Percentiles rank a stretch among this genome's conserved stretches.
Conservation (phyloP, 2,329 filamentous ascomycete species). For the Cercospora brassicicola region DNA sequence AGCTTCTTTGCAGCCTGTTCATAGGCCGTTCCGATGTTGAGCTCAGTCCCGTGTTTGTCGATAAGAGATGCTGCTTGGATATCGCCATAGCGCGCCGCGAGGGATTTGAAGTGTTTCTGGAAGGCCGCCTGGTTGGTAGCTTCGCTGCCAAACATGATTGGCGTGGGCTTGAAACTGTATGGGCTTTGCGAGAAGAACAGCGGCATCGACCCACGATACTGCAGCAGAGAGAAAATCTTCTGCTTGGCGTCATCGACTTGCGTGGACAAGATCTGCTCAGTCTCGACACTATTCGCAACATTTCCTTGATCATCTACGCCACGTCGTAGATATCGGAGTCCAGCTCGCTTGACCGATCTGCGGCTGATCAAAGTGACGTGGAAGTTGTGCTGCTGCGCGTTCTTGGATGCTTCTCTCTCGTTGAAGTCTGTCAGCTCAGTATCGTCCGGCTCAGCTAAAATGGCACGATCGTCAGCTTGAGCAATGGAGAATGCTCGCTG, state of each 20-base stretch:
- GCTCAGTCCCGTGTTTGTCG: slow-evolving; percentile 82
- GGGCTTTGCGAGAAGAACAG: slow-evolving; percentile 94
- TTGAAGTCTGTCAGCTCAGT: slow-evolving; percentile 17
- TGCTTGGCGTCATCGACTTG: slow-evolving; percentile 61
- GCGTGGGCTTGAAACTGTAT: slow-evolving; percentile 86
- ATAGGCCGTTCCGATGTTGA: slow-evolving; percentile 75
- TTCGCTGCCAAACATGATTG: slow-evolving; percentile 75
- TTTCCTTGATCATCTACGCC: slow-evolving; percentile 88
- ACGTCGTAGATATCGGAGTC: slow-evolving; percentile 83
- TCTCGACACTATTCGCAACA: slow-evolving; percentile 88
- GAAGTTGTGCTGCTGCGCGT: slow-evolving; percentile 51
- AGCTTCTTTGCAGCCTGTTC: slow-evolving; percentile 65
- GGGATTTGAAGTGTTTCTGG: slow-evolving; percentile 71
- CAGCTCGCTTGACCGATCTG: slow-evolving; percentile 79
- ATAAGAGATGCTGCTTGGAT: slow-evolving; percentile 81
- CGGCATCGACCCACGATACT: slow-evolving; percentile 87
- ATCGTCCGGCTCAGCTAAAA: slow-evolving; percentile 28
- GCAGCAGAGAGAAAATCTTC: slow-evolving; percentile 78
- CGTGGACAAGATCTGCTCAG: slow-evolving; percentile 84
- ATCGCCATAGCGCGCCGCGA: slow-evolving; percentile 69
- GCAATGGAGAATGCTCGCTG: slow-evolving; percentile 69
- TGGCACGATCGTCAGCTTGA: slow-evolving; percentile 32
- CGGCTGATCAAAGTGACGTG: slow-evolving; percentile 90
- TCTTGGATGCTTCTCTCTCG: slow-evolving; percentile 1
- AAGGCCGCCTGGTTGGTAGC: slow-evolving; percentile 78